phyloP scores from a whole-genome alignment of 441 rosid species.

The Adansonia grandidieri region DNA sequence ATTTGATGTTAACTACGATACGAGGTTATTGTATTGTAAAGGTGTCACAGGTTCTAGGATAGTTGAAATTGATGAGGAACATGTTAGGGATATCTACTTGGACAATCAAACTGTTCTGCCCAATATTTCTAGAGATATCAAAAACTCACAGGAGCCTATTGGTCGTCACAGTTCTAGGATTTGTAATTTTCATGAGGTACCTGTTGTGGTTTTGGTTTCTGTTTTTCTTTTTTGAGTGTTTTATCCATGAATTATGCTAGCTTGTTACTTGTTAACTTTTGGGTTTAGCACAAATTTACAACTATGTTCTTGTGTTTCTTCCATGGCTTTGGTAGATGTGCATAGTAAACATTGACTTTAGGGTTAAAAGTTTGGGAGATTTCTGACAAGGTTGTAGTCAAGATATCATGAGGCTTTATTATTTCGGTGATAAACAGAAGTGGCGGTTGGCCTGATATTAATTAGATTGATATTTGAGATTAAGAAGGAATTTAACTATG shows the following conservation, averaged over 20 bases:
- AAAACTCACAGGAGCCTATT: slow-evolving; percentile 34
- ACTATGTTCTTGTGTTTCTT: slow-evolving; percentile 7
- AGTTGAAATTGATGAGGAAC: slow-evolving; percentile 63
- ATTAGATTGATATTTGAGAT: background rate
- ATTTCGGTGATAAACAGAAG: slow-evolving; percentile 12
- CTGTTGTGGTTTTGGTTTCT: background rate
- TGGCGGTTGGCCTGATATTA: background rate
- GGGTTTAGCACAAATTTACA: background rate
- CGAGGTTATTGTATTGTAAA: slow-evolving; percentile 75
- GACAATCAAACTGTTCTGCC: slow-evolving; percentile 44
- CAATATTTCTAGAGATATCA: slow-evolving; percentile 60
- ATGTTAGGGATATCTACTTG: slow-evolving; percentile 52
- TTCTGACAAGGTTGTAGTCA: background rate
- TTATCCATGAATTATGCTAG: background rate
- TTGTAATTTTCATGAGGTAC: slow-evolving; percentile 56
- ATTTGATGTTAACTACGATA: slow-evolving; percentile 72
- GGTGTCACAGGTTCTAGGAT: slow-evolving; percentile 57
- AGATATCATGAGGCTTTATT: background rate
- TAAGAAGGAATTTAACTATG: background rate
- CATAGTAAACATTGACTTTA: background rate
- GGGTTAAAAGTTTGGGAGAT: background rate
- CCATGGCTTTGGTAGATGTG: slow-evolving; percentile 2
- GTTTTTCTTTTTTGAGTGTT: background rate
- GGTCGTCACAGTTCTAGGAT: slow-evolving; percentile 56
- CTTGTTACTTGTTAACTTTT: background rate